These are phyloP conservation scores for Micractinium conductrix DNA, from an alignment of 139 green algal species.

Conservation along the genomic window DNA sequence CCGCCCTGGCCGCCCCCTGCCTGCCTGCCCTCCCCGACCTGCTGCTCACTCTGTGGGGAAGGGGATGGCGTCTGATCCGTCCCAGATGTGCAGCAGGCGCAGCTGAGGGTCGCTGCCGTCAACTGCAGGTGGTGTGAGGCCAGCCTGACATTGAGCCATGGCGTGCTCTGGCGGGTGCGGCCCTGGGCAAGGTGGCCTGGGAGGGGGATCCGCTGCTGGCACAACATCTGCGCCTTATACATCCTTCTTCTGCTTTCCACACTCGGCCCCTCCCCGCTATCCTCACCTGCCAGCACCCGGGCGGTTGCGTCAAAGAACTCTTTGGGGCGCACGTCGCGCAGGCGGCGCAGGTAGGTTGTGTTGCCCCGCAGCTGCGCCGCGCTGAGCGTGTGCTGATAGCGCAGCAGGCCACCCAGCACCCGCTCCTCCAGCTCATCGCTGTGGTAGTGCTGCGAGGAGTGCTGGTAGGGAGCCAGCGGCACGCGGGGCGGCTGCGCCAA, in stretches of 20 bases:
- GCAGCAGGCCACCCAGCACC: slow-evolving; percentile 37
- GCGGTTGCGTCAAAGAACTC: slow-evolving; percentile 45
- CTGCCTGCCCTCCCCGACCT: too few relatives aligned
- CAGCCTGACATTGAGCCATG: too few relatives aligned
- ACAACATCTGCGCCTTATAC: too few relatives aligned
- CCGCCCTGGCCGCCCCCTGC: neutral
- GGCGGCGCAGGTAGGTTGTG: slow-evolving; percentile 41
- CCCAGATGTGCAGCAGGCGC: slow-evolving; percentile 50
- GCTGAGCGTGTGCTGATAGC: slow-evolving; percentile 1
- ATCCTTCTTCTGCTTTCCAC: too few relatives aligned
- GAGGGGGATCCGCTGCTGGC: too few relatives aligned
- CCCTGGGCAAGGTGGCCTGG: too few relatives aligned
- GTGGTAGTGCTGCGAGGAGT: slow-evolving; percentile 28
- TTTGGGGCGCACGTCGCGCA: slow-evolving; percentile 33
- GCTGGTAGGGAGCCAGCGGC: slow-evolving; percentile 53
- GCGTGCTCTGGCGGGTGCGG: too few relatives aligned
- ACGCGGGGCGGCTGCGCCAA: neutral
- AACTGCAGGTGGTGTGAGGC: too few relatives aligned
- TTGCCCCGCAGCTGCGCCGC: neutral
- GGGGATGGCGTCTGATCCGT: slow-evolving; percentile 50
- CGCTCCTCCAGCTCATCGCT: slow-evolving; percentile 22
- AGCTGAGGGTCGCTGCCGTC: neutral
- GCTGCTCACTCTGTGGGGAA: slow-evolving; percentile 27
- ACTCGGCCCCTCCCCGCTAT: too few relatives aligned
- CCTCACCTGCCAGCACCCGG: slow-evolving; percentile 26